A percentile compares a stretch with the other conserved stretches of the same genome.
These are phyloP conservation scores for Hypoxylon crocopeplum DNA, from an alignment of 495 filamentous ascomycete genomes.

Conservation along the genomic window DNA sequence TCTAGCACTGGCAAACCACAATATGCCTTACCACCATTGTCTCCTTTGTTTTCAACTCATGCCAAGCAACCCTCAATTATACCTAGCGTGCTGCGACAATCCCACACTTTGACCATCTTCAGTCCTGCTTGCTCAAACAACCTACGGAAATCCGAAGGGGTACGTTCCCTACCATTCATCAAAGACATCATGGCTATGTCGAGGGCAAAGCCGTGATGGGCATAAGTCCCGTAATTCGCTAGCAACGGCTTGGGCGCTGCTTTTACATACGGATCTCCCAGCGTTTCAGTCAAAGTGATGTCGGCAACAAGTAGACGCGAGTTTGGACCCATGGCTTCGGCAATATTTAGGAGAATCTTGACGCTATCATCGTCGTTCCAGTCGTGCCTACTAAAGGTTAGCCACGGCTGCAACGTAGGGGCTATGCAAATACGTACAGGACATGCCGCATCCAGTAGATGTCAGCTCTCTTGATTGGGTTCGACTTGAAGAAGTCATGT, in stretches of 20 bases:
- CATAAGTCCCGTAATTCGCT: conserved; percentile 46
- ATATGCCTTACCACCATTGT: background rate
- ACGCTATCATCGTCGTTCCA: conserved; percentile 53
- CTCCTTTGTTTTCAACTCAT: conserved; percentile 1
- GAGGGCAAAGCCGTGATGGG: conserved; percentile 43
- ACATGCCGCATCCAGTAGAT: conserved; percentile 54
- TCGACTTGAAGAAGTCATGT: conserved; percentile 52
- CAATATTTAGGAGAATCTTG: conserved; percentile 44
- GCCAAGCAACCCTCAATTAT: conserved; percentile 33
- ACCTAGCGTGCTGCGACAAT: conserved; percentile 30
- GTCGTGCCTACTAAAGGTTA: conserved; percentile 39
- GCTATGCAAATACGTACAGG: conserved; percentile 22
- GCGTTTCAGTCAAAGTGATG: conserved; percentile 48
- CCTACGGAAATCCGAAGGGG: conserved; percentile 43
- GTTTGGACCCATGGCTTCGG: conserved; percentile 38
- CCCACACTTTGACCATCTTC: conserved; percentile 34
- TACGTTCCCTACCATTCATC: conserved; percentile 50
- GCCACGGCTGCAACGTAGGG: background rate
- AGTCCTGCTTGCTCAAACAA: conserved; percentile 29
- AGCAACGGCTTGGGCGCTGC: conserved; percentile 45
- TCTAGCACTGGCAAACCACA: background rate
- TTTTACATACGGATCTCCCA: conserved; percentile 38
- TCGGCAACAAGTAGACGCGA: conserved; percentile 51
- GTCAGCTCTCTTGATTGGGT: conserved; percentile 49
- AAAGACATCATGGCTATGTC: conserved; percentile 49